Evolutionary conservation across 345 rosid genomes (phyloP), one percentile per base, ranked within the genome.

Genomic region (Eucalyptus pauciflora): DNA sequence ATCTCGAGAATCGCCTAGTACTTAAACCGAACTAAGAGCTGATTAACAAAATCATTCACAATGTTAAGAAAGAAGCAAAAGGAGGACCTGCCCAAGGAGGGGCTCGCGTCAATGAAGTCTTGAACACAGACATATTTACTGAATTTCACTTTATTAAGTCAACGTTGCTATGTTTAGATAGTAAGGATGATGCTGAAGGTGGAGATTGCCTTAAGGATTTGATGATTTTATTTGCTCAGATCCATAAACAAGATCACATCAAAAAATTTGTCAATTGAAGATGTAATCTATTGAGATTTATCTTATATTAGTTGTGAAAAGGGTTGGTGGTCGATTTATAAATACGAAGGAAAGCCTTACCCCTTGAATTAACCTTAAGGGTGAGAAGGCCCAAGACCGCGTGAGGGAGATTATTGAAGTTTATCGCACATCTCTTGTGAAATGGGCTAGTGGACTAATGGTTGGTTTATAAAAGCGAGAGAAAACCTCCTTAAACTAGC

Each of bases 321-420:
- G 5, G 0, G 9, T 5, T 8, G 2, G 2, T 52, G 25, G 10
- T 52, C 0, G 1, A 5, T 52, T 1, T 20, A 52, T 52, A 52
- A 18, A 52, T 4, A 52, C 20, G 2, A 52, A 2, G 8, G 8
- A 50, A 50, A 50, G 54, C 7, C 54, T 50, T 6, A 50, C 1
- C 5, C 1, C 25, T 52, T 52, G 58, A 52, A 18, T 52, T 52
- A 18, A 7, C 58, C 58, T 52, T 18, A 3, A 52, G 58, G 9
- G 58, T 52, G 58, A 52, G 58, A 52, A 25, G 56, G 58, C 10
- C 24, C 10, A 52, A 18, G 24, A 52, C 58, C 22, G 18, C 2
- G 58, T 0, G 1, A 52, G 58, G 58, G 25, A 52, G 58, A 52
- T 52, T 52, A 52, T 52, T 52, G 25, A 4, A 1, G 8, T 52